phyloP scores from a whole-genome alignment of 2,329 filamentous ascomycete genomes.

The Aspergillus cejpii region DNA sequence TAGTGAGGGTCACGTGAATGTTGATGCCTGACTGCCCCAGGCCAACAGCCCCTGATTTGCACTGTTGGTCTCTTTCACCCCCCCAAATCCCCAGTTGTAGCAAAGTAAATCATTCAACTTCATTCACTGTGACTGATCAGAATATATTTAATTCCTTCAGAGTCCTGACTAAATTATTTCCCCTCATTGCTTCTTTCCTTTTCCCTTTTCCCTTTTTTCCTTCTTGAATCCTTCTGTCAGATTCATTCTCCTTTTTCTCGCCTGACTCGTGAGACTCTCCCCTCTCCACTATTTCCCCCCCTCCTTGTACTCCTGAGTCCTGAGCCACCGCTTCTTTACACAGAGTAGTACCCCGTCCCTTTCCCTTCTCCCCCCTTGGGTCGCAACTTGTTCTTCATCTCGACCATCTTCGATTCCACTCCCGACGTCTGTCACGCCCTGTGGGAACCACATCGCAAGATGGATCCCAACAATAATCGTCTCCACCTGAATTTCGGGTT shows the following conservation, averaged over 20 bases:
- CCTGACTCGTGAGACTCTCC: conserved; percentile 1
- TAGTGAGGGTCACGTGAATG: no score
- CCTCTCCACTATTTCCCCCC: conserved; percentile 9
- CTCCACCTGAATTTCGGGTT: conserved; percentile 46
- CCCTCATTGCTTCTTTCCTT: no score
- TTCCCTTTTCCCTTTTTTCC: no score
- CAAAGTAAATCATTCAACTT: no score
- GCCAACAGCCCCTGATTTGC: conserved; percentile 2
- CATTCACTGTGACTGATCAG: no score
- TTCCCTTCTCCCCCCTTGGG: conserved; percentile 11
- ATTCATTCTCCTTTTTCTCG: background rate
- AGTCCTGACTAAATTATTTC: no score
- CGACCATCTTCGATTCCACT: conserved; percentile 5
- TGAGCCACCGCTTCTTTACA: conserved; percentile 30
- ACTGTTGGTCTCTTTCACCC: background rate
- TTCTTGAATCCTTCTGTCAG: no score
- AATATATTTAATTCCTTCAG: no score
- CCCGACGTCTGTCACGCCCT: conserved; percentile 7
- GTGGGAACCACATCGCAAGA: conserved; percentile 44
- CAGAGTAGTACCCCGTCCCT: conserved; percentile 10
- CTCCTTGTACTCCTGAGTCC: conserved; percentile 12
- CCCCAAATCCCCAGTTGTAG: no score
- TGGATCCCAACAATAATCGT: conserved; percentile 50
- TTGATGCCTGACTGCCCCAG: conserved; percentile 6
- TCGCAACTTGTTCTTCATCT: conserved; percentile 9